Evolutionary conservation across 495 filamentous ascomycete species (phyloP), one percentile per base, ranked within the genome.

Genomic region (Collariella sp.): DNA sequence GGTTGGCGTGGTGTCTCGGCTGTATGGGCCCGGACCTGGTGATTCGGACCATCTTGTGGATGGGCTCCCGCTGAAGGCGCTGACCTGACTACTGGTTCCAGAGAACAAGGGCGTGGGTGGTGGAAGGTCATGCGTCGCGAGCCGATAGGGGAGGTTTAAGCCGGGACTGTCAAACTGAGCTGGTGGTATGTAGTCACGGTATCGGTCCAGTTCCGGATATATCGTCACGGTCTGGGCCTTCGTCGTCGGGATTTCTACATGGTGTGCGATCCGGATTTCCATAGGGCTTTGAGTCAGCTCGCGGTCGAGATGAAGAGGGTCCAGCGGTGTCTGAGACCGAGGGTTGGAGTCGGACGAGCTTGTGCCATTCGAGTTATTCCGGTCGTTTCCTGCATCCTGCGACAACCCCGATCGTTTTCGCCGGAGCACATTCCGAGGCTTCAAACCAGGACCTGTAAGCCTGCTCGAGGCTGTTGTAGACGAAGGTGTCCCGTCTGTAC

Each of bases 1-100:
- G n/a, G 91, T 96, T 1, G 93, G 91, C 2, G 93, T 96, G 10
- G 93, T 95, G 39, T 88, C 85, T 60, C 86, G 79, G 69, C 91
- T 95, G 71, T 94, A 97, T 52, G 77, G 71, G 33, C 78, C 74
- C 31, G 87, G 76, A 5, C 89, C 87, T 10, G 93, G 93, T 3
- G 93, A 98, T 49, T 86, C 89, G 29, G 91, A 95, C 61, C 91
- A 96, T 54, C 88, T 78, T 33, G 90, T 96, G n/a, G 93, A 96
- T 40, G 91, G 89, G 54, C 87, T 96, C 53, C 82, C 86, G 52
- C 84, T 84, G 54, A 85, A 81, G 10, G 63, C 74, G 58, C 78
- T 81, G 36, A 78, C 59, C 46, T 78, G 72, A 48, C 76, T 77
- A 63, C 72, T 77, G 6, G 67, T 73, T 16, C 71, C 73, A 2